phyloP scores from a whole-genome alignment of 2,329 filamentous ascomycete genomes.

The Colletotrichum trifolii region DNA sequence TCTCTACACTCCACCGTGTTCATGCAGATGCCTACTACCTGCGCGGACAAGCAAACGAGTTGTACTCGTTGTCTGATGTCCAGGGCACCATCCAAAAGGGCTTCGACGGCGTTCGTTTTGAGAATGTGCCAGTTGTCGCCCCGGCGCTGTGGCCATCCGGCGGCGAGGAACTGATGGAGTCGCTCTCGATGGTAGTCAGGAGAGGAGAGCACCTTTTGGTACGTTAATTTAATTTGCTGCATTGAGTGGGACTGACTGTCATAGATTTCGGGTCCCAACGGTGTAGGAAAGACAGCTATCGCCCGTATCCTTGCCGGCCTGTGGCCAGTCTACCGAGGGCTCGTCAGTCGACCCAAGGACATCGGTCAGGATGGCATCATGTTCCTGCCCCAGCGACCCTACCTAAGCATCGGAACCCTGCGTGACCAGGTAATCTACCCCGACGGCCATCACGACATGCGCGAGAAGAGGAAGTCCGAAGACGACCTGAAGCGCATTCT shows the following conservation, averaged over 20 bases:
- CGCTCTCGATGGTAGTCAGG: conserved; percentile 87
- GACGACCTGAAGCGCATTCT: conserved; percentile 81
- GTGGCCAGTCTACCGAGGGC: conserved; percentile 94
- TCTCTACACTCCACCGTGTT: conserved; percentile 92
- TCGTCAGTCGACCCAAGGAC: conserved; percentile 86
- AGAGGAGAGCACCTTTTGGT: conserved; percentile 89
- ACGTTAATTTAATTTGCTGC: conserved; percentile 39
- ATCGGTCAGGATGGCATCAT: conserved; percentile 93
- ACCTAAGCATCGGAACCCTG: conserved; percentile 90
- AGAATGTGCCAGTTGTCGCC: conserved; percentile 92
- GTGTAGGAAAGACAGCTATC: conserved; percentile 92
- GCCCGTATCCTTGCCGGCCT: conserved; percentile 88
- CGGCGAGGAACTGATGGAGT: conserved; percentile 91
- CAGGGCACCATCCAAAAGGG: conserved; percentile 95
- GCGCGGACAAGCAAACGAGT: conserved; percentile 75
- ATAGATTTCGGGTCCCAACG: conserved; percentile 90
- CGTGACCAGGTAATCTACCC: conserved; percentile 99
- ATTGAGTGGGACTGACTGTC: conserved; percentile 21
- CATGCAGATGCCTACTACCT: conserved; percentile 90
- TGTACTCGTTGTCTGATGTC: conserved; percentile 89
- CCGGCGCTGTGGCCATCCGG: conserved; percentile 89
- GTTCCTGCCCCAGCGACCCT: conserved; percentile 95
- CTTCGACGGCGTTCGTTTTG: conserved; percentile 92
- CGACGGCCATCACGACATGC: conserved; percentile 95
- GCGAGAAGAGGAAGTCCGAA: conserved; percentile 80